Evolutionary conservation across 2,329 filamentous ascomycete species (phyloP).

Genomic region (Penicillium sp.): DNA sequence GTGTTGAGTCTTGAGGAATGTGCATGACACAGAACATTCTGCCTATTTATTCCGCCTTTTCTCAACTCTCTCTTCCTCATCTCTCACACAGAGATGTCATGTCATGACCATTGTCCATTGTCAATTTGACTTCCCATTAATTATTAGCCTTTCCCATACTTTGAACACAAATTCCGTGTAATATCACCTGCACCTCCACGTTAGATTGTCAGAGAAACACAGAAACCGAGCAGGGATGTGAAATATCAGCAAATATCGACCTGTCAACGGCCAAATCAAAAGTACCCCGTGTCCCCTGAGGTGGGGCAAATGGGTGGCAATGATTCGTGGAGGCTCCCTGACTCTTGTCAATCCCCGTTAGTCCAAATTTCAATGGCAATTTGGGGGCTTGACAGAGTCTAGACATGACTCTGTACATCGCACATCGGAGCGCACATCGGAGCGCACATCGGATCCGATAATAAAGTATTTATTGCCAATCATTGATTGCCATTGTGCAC

Average conservation of each 20-base stretch:
- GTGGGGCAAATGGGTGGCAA: constrained; percentile 3
- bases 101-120: neutral
- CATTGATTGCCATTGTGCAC: constrained; percentile 3
- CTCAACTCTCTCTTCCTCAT: neutral
- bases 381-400: constrained; percentile 10
- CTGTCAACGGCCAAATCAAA: constrained; percentile 18
- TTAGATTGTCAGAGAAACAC: constrained; percentile 12
- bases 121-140: neutral
- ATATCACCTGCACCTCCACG: neutral
- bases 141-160: neutral
- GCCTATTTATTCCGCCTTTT: neutral
- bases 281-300: constrained; percentile 4
- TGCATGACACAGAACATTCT: neutral
- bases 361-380: constrained; percentile 12
- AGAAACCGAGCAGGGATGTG: neutral
- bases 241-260: constrained; percentile 9
- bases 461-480: constrained; percentile 15
- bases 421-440: neutral
- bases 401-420: neutral
- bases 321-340: constrained; percentile 13
- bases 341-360: constrained; percentile 2
- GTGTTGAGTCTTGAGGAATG: neutral
- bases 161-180: neutral
- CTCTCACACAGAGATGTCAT: neutral
- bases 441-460: neutral